Conservation (phyloP, 345 rosid genomes). For the Euphorbia peplus region DNA sequence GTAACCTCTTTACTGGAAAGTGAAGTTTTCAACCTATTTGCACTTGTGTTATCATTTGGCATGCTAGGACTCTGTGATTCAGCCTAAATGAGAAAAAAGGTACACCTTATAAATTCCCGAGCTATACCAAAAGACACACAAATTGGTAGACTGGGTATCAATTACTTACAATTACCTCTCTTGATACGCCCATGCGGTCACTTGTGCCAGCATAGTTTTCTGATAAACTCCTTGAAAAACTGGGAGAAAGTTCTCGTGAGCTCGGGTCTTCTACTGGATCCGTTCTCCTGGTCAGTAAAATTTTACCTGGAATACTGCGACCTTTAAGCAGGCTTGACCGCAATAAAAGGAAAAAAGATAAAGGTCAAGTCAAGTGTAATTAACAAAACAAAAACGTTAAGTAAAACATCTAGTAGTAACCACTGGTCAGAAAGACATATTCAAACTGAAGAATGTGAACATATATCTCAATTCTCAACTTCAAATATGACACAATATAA, state of each 20-base stretch:
- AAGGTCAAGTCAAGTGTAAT: neutral
- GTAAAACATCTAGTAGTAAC: neutral
- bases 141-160: neutral
- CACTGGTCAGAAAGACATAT: neutral
- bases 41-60: constrained; percentile 33
- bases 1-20: constrained; percentile 42
- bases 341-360: neutral
- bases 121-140: neutral
- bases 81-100: constrained; percentile 38
- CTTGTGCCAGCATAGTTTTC: constrained; percentile 69
- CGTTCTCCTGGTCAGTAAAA: constrained; percentile 70
- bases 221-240: constrained; percentile 64
- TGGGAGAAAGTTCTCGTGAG: constrained; percentile 48
- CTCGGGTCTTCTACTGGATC: constrained; percentile 52
- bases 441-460: constrained; percentile 1
- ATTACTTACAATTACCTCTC: constrained; percentile 38
- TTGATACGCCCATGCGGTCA: constrained; percentile 40
- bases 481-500: neutral
- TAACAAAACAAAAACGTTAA: neutral
- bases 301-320: constrained; percentile 86
- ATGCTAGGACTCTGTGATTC: constrained; percentile 38
- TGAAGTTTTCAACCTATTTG: constrained; percentile 47
- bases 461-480: neutral
- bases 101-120: constrained; percentile 1
- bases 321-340: constrained; percentile 75